A percentile compares a stretch with the other conserved stretches of the same genome.
These are phyloP conservation scores for Pichia cactophila DNA, from an alignment of 1,139 yeast species.

Conservation along the genomic window DNA sequence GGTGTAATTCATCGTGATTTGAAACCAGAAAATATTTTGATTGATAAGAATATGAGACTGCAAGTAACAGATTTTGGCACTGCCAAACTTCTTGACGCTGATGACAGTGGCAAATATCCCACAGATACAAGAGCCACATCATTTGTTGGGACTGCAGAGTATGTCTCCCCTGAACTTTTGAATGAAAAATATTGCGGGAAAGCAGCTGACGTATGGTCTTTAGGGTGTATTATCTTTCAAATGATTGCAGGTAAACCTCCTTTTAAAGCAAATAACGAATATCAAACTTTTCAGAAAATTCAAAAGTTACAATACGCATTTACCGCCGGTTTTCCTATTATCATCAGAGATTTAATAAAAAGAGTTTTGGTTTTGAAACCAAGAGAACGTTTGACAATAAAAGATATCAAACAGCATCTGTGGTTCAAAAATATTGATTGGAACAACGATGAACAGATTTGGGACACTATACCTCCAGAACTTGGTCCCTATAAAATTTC, in stretches of 20 bases:
- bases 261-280: constrained; percentile 92
- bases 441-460: constrained; percentile 52
- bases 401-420: constrained; percentile 61
- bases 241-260: constrained; percentile 95
- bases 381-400: constrained; percentile 52
- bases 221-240: constrained; percentile 89
- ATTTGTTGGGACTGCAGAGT: constrained; percentile 66
- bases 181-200: constrained; percentile 79
- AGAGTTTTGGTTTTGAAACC: constrained; percentile 60
- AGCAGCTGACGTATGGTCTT: constrained; percentile 92
- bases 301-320: constrained; percentile 76
- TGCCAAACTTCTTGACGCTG: constrained; percentile 63
- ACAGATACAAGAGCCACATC: constrained; percentile 67
- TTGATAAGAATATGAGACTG: constrained; percentile 72
- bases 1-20: constrained; percentile 93
- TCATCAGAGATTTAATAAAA: constrained; percentile 66
- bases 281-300: constrained; percentile 87
- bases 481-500: constrained; percentile 65
- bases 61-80: constrained; percentile 98
- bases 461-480: constrained; percentile 70
- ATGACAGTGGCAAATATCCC: constrained; percentile 44
- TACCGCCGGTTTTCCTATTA: constrained; percentile 68
- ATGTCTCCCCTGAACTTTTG: constrained; percentile 89
- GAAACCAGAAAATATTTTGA: constrained; percentile 86
- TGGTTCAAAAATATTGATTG: constrained; percentile 68